Evolutionary conservation across 305 asterid genomes (phyloP), one percentile per base, ranked within the genome.

Genomic region (Solanum chacoense): DNA sequence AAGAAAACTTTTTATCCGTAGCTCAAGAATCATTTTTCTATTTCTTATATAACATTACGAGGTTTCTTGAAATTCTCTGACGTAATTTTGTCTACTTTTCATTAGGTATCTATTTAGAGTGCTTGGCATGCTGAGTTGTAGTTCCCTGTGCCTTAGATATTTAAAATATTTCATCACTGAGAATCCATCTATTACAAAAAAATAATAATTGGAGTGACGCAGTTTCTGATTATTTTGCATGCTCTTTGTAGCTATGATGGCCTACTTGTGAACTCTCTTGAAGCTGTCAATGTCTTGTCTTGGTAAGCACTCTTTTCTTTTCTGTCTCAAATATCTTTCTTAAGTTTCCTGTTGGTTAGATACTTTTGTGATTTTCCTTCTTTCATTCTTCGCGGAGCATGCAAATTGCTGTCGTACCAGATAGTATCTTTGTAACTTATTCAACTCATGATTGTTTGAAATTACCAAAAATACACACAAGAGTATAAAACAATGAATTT

Each of bases 251-350:
- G 99, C 93, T 98, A 95, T 76, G 93, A 95, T 89, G 98, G 95
- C 91, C 69, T 98, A 91, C 93, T 98, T 11, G 96, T 94, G 92
- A 96, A 93, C 92, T 95, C 98, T 90, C 93, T 98, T 88, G 93
- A 93, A 90, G 98, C 98, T 37, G 93, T 83, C 77, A 94, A 90
- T 20, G 88, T 94, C 89, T 87, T 96, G 71, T 87, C 95, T 83
- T 75, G 98, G 99, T 98, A 93, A 93, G 96, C 88, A 84, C 84
- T 36, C 85, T 63, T 65, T 84, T 88, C 31, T 83, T 20, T 83
- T 83, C 42, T 29, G 73, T 50, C 63, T 83, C 42, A 83, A 74
- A 74, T 87, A 50, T 84, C 74, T 84, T 55, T 35, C 1, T 31
- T 31, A 11, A 32, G 22, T 84, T 18, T 31, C 87, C 29, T 84